Evolutionary conservation across 805 yeast species (phyloP), one percentile per base, ranked within the genome.

Genomic region (Huiozyma naganishii): DNA sequence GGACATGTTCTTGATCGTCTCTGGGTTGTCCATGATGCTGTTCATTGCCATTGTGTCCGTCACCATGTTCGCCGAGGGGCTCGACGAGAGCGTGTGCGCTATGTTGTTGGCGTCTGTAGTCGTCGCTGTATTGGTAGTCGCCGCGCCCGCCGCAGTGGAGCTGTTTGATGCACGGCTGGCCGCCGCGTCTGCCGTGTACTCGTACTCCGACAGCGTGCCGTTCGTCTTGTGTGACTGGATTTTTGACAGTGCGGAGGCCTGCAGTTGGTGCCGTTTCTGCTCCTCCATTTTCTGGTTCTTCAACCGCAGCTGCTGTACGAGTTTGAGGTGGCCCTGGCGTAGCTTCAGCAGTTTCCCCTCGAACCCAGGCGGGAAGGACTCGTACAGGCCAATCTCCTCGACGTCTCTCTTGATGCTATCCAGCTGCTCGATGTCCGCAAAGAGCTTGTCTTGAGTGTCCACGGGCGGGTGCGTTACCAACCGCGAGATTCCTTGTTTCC

Each of bases 401-500:
- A 84, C 77, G 67, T 79, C 69, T 40, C 68, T 69, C 46, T 74
- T 73, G 7, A 87, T 92, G 48, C 84, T 95, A 48, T 85, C 87
- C 47, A 90, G 68, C 0, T 83, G 80, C 52, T 82, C 94, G 40
- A 88, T 78, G 53, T 86, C 92, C 6, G 87, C 79, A 90, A 95
- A 86, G 41, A 87, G 68, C 34, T 43, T 45, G 23, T 52, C 51
- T 35, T 52, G 56, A 3, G 32, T 40, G 38, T 51, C 47, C 2
- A 48, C 43, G 4, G 39, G 41, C 1, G 54, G 56, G n/a, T 39
- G 30, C 10, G 50, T 68, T 51, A 40, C 58, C 41, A 41, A 36
- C 36, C 42, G 42, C 9, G 23, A 17, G 23, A 17, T 17, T 2
- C 23, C 23, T 17, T 17, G 23, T 17, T 17, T 17, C 23, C 23